Evolutionary conservation across 306 rosid genomes (phyloP).

Genomic region (Ochetophila trinervis): DNA sequence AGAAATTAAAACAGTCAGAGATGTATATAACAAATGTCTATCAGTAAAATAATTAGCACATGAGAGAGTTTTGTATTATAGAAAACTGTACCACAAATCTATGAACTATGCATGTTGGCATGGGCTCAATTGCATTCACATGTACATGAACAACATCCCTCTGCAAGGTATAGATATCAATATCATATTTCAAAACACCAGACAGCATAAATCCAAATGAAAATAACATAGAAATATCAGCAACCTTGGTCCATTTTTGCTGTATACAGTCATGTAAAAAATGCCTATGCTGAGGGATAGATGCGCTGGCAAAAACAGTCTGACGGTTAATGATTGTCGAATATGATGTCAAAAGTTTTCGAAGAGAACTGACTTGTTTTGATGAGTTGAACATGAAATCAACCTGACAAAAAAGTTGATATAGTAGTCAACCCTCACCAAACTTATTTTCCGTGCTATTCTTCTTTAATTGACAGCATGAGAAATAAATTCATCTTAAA

Average conservation of each 20-base stretch:
- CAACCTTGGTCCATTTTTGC: slow-evolving; percentile 96
- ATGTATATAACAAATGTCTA: not conserved
- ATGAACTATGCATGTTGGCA: slow-evolving; percentile 76
- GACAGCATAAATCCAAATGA: slow-evolving; percentile 4
- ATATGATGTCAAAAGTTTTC: slow-evolving; percentile 80
- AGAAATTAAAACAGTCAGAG: not conserved
- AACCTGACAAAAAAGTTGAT: slow-evolving; percentile 50
- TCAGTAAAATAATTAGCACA: not conserved
- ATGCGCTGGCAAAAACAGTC: slow-evolving; percentile 93
- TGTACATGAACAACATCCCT: slow-evolving; percentile 78
- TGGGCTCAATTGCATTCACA: slow-evolving; percentile 71
- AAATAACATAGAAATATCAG: slow-evolving; percentile 21
- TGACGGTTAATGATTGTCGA: slow-evolving; percentile 71
- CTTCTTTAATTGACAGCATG: not conserved
- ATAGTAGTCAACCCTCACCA: slow-evolving; percentile 16
- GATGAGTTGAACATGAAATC: slow-evolving; percentile 89
- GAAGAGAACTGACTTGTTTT: slow-evolving; percentile 75
- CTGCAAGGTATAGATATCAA: slow-evolving; percentile 39
- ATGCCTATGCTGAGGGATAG: slow-evolving; percentile 87
- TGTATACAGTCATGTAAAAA: slow-evolving; percentile 80
- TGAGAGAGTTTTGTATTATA: not conserved
- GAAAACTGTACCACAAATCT: slow-evolving; percentile 62
- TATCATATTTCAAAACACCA: not conserved
- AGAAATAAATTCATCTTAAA: not conserved
- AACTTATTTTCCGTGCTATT: not conserved